phyloP scores from a whole-genome alignment of 176 grass and related monocot genomes.

The Bothriochloa decipiens region DNA sequence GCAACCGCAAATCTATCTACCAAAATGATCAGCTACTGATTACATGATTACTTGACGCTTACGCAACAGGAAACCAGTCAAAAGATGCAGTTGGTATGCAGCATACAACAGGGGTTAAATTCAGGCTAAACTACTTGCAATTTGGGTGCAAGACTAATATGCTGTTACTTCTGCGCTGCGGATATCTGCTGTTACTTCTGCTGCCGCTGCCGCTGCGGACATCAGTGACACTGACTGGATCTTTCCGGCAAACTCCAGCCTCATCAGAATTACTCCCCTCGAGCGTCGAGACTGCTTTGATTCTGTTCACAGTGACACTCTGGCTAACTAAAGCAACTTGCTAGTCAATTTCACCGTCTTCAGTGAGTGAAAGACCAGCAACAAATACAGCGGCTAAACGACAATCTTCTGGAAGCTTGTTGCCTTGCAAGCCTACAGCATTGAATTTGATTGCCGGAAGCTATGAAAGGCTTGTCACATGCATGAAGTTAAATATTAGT shows the following conservation, averaged over 20 bases:
- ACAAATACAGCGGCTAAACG: constrained; percentile 89
- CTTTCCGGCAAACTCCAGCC: constrained; percentile 87
- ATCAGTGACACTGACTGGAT: constrained; percentile 89
- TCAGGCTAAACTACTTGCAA: not conserved
- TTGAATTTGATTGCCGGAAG: constrained; percentile 68
- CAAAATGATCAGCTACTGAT: constrained; percentile 14
- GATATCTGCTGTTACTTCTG: constrained; percentile 49
- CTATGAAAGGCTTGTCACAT: too few relatives aligned
- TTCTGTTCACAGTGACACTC: constrained; percentile 84
- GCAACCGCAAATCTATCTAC: not conserved
- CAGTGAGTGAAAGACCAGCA: constrained; percentile 72
- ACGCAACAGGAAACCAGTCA: constrained; percentile 24
- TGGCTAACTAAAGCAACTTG: constrained; percentile 97
- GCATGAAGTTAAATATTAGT: too few relatives aligned
- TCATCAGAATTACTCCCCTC: constrained; percentile 96
- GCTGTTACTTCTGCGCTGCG: constrained; percentile 17
- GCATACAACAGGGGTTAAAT: not conserved
- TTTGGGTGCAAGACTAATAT: constrained; percentile 28
- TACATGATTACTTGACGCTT: not conserved
- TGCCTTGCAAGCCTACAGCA: constrained; percentile 62
- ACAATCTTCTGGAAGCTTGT: constrained; percentile 79
- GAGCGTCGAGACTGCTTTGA: constrained; percentile 68
- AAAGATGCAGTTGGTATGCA: constrained; percentile 40
- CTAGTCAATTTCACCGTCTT: constrained; percentile 81
- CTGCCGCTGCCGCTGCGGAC: constrained; percentile 49